These are phyloP conservation scores for Choiromyces venosus DNA, from an alignment of 495 filamentous ascomycete genomes.

Conservation along the genomic window DNA sequence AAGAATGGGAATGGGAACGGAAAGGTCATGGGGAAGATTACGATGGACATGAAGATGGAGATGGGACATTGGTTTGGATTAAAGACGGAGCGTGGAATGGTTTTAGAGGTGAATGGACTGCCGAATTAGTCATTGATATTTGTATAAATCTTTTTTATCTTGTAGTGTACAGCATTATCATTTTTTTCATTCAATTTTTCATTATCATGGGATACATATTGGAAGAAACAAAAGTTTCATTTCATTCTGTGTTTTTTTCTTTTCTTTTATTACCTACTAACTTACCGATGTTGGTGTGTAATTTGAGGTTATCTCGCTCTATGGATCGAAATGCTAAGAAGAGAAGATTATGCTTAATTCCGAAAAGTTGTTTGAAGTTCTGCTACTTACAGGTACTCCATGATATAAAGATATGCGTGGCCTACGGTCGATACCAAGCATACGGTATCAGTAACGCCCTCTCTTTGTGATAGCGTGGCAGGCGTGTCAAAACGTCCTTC, in stretches of 20 bases:
- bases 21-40: too few species aligned
- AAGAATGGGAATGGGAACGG: constrained; percentile 6
- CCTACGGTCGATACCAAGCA: background rate
- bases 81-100: too few species aligned
- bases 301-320: background rate
- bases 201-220: background rate
- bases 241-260: background rate
- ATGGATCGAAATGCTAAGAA: background rate
- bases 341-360: background rate
- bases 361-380: background rate
- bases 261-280: too few species aligned
- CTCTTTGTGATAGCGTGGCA: background rate
- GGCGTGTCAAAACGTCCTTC: too few species aligned
- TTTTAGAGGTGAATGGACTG: constrained; percentile 7
- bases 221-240: background rate
- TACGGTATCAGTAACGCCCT: background rate
- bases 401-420: background rate
- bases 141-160: background rate
- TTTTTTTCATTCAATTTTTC: background rate
- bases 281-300: background rate
- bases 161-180: background rate
- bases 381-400: too few species aligned
- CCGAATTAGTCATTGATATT: constrained; percentile 9
- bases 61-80: too few species aligned
- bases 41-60: constrained; percentile 6